phyloP scores from a whole-genome alignment of 2,329 filamentous ascomycete species.

The Fusarium sp. region DNA sequence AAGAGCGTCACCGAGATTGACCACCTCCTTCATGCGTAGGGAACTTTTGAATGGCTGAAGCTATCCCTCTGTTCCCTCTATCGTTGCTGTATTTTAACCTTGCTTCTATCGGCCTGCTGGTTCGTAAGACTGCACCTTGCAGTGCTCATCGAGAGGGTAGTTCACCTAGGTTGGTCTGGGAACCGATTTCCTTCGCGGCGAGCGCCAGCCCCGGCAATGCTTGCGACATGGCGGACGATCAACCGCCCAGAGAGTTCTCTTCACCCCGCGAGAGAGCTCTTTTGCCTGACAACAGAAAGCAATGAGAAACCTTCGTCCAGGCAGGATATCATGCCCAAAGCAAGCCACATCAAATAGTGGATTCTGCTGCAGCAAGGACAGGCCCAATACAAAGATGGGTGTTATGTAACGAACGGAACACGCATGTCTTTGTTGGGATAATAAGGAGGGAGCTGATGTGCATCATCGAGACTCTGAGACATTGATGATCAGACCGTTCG shows the following conservation, averaged over 20 bases:
- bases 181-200: neutral
- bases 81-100: too few species aligned
- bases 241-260: neutral
- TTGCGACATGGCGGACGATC: neutral
- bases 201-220: conserved; percentile 8
- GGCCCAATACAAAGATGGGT: neutral
- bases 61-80: too few species aligned
- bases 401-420: neutral
- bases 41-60: too few species aligned
- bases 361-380: conserved; percentile 14
- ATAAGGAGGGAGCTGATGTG: conserved; percentile 11
- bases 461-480: conserved; percentile 20
- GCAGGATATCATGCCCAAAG: neutral
- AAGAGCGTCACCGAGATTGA: too few species aligned
- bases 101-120: too few species aligned
- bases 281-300: neutral
- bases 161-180: neutral
- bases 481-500: conserved; percentile 14
- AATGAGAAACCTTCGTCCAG: neutral
- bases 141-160: neutral
- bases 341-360: neutral
- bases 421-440: conserved; percentile 1
- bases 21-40: too few species aligned
- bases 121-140: too few species aligned
- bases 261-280: neutral